Evolutionary conservation across 768 basidiomycete genomes (phyloP).

Genomic region (Clitopilus passeckerianus): DNA sequence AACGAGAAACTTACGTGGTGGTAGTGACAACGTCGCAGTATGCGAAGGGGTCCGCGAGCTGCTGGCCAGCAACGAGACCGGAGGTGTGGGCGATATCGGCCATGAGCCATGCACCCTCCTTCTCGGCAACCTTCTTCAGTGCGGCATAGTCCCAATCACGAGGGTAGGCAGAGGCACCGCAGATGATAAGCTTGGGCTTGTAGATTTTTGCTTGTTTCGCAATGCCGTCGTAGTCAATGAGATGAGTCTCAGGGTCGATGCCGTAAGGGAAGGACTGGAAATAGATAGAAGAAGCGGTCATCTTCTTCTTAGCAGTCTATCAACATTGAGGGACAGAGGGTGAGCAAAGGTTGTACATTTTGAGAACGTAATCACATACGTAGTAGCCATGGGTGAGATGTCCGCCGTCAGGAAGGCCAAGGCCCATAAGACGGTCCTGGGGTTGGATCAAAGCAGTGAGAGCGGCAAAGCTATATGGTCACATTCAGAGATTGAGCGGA

Average conservation of each 20-base stretch:
- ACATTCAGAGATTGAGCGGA: conserved; percentile 5
- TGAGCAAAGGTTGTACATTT: no score
- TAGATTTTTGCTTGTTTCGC: conserved; percentile 86
- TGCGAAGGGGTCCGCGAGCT: conserved; percentile 88
- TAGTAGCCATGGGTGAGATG: conserved; percentile 98
- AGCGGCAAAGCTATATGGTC: conserved; percentile 77
- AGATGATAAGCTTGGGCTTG: conserved; percentile 94
- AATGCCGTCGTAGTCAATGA: conserved; percentile 84
- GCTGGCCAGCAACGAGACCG: conserved; percentile 89
- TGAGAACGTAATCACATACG: conserved; percentile 34
- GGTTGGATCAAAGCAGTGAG: conserved; percentile 95
- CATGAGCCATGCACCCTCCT: conserved; percentile 91
- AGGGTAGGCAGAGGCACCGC: conserved; percentile 98
- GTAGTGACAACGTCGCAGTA: conserved; percentile 98
- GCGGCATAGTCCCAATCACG: conserved; percentile 94
- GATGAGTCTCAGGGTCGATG: conserved; percentile 74
- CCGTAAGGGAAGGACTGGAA: conserved; percentile 98
- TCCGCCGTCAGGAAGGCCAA: conserved; percentile 96
- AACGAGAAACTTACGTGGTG: conserved; percentile 63
- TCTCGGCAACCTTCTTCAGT: conserved; percentile 76
- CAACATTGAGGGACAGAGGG: not conserved
- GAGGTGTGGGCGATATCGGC: conserved; percentile 98
- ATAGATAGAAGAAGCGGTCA: conserved; percentile 99
- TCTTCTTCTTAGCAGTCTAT: conserved; percentile 98
- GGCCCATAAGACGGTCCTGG: conserved; percentile 97